Conservation (phyloP, 2,329 filamentous ascomycete genomes). For the Neofusicoccum sp. region DNA sequence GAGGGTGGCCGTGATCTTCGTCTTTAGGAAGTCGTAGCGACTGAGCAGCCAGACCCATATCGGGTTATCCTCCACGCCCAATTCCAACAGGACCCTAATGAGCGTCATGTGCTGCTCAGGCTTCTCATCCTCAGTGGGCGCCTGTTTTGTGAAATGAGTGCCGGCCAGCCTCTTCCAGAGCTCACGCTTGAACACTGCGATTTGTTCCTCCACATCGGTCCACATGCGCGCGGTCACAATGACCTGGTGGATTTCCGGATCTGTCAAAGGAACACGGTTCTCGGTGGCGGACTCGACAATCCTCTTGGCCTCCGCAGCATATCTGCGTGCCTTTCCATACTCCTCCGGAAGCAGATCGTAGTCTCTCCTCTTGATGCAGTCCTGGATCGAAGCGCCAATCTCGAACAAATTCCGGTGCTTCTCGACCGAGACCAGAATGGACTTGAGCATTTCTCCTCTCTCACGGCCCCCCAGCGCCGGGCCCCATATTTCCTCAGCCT, state of each 20-base stretch:
- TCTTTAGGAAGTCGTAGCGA: conserved; percentile 83
- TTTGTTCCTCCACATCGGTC: conserved; percentile 86
- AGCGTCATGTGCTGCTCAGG: conserved; percentile 88
- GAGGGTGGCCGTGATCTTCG: conserved; percentile 74
- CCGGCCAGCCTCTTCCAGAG: conserved; percentile 79
- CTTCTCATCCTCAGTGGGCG: conserved; percentile 49
- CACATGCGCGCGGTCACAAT: conserved; percentile 91
- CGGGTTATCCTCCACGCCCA: conserved; percentile 92
- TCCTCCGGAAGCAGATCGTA: conserved; percentile 85
- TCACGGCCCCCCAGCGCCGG: conserved; percentile 88
- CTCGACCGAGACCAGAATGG: conserved; percentile 72
- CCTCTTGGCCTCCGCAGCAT: conserved; percentile 73
- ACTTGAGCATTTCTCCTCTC: conserved; percentile 82
- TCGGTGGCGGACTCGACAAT: conserved; percentile 59
- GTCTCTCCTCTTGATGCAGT: conserved; percentile 86
- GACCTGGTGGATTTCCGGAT: conserved; percentile 80
- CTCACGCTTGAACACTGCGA: conserved; percentile 83
- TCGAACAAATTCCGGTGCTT: conserved; percentile 80
- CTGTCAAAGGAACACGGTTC: conserved; percentile 59
- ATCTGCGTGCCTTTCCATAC: conserved; percentile 77
- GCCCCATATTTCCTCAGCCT: conserved; percentile 97
- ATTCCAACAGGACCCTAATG: conserved; percentile 82
- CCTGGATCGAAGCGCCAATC: conserved; percentile 71
- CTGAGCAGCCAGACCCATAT: conserved; percentile 96
- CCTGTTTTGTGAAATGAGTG: conserved; percentile 56